These are phyloP conservation scores for Tetrapisispora phaffii DNA, from an alignment of 805 yeast species.

Conservation along the genomic window DNA sequence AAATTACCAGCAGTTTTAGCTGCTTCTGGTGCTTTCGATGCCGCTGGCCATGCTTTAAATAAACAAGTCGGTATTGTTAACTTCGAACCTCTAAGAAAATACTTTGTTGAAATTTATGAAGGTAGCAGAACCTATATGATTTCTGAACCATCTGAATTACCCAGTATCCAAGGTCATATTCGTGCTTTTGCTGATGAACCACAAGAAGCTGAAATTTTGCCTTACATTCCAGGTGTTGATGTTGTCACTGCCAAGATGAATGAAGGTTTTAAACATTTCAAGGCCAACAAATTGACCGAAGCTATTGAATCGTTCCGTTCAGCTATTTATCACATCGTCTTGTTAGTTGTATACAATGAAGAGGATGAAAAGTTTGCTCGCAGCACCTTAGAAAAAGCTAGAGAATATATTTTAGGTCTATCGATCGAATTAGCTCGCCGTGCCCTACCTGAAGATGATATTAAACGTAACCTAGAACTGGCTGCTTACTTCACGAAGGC, in stretches of 20 bases:
- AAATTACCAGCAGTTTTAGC: conserved; percentile 84
- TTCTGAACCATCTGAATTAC: conserved; percentile 58
- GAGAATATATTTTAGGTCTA: conserved; percentile 85
- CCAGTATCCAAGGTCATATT: conserved; percentile 58
- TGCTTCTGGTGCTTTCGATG: conserved; percentile 94
- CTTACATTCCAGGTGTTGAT: conserved; percentile 68
- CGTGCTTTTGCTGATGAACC: conserved; percentile 54
- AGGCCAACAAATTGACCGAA: conserved; percentile 69
- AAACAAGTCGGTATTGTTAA: conserved; percentile 80
- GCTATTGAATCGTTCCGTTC: conserved; percentile 75
- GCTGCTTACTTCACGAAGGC: conserved; percentile 93
- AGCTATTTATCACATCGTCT: conserved; percentile 64
- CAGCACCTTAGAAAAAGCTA: conserved; percentile 62
- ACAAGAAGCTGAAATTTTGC: conserved; percentile 40
- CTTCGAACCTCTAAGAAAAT: conserved; percentile 76
- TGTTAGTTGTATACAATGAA: conserved; percentile 58
- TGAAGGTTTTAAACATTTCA: conserved; percentile 74
- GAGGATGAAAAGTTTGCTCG: conserved; percentile 70
- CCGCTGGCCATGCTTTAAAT: conserved; percentile 85
- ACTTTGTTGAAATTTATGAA: conserved; percentile 78
- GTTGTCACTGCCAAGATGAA: conserved; percentile 47
- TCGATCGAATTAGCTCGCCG: conserved; percentile 89
- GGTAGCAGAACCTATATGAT: conserved; percentile 68
- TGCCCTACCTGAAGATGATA: conserved; percentile 54
- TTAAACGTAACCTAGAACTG: conserved; percentile 81